Evolutionary conservation across 2,329 filamentous ascomycete genomes (phyloP), one percentile per base, ranked within the genome.

Genomic region (Phialemoniopsis sp.): DNA sequence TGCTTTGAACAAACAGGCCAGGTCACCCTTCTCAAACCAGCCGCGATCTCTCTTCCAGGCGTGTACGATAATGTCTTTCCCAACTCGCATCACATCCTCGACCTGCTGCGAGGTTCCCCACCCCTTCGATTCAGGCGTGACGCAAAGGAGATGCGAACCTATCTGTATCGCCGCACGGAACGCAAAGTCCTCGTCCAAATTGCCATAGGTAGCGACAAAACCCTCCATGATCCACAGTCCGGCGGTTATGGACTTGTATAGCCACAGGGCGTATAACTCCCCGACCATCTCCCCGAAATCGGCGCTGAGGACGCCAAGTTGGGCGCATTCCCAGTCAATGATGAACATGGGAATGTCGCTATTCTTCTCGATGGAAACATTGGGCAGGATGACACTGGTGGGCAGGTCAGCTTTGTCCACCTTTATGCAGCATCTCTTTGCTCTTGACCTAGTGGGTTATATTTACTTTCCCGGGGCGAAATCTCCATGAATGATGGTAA

Each of bases 231-330:
- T 57, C 72, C 70, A 78, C 4, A 71, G 39, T 0, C 70, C 75
- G 3, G 67, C 72, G 9, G 69, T 60, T 28, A 76, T 67, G 21
- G 58, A 51, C 45, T 70, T 75, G 59, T 72, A 82, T 5, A 79
- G 61, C 45, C 68, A 73, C 2, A 79, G 55, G 49, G 74, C 61
- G 47, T 77, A 82, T 8, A 82, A 53, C 49, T 82, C 78, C 4
- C 73, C 76, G 21, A 80, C 63, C 66, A 81, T 75, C 52, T 80
- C 76, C 12, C 76, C 78, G 0, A 80, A 48, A 48, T 82, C 78
- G 7, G 76, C 58, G 9, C 67, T 63, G 1, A 58, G 62, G 12
- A 66, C 50, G 7, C 69, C 70, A 21, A 79, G 53, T 28, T 80
- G 71, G 32, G 64, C 59, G 51, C 79, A 56, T 50, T 82, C 78